phyloP scores from a whole-genome alignment of 495 filamentous ascomycete species.

The Hypomontagnella monticulosa region DNA sequence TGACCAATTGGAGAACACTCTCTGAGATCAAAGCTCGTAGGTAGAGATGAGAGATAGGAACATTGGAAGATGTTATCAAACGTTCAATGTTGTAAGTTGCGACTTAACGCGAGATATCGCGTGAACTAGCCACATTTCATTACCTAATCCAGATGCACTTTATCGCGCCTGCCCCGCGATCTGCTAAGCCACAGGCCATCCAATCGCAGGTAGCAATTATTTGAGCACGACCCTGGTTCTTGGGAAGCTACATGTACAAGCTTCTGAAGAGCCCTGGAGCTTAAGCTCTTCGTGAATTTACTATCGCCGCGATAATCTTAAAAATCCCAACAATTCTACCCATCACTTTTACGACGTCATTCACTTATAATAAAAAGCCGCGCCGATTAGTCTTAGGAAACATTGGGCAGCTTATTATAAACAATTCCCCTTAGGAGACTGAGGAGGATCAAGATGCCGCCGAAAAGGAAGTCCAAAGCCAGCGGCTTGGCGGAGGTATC shows the following conservation, averaged over 20 bases:
- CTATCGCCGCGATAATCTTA: too few species aligned
- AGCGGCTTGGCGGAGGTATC: slow-evolving; percentile 38
- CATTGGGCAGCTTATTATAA: background rate
- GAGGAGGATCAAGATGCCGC: slow-evolving; percentile 67
- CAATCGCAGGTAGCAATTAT: background rate
- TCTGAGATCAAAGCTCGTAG: background rate
- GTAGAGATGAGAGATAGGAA: background rate
- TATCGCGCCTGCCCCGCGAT: too few species aligned
- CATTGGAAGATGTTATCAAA: background rate
- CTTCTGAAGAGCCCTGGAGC: too few species aligned
- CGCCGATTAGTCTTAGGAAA: background rate
- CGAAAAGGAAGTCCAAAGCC: slow-evolving; percentile 57
- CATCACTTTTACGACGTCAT: too few species aligned
- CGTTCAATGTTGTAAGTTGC: background rate
- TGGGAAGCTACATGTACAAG: too few species aligned
- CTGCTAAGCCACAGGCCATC: slow-evolving; percentile 12
- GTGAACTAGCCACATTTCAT: too few species aligned
- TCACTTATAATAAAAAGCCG: background rate
- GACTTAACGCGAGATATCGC: background rate
- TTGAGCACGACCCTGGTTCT: too few species aligned
- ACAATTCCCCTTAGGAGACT: background rate
- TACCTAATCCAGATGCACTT: too few species aligned
- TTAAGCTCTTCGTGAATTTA: too few species aligned
- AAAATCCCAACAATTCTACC: too few species aligned
- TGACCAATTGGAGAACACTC: background rate